A percentile compares a stretch with the other conserved stretches of the same genome.
These are phyloP conservation scores for Begonia masoniana DNA, from an alignment of 306 rosid species.

Conservation along the genomic window DNA sequence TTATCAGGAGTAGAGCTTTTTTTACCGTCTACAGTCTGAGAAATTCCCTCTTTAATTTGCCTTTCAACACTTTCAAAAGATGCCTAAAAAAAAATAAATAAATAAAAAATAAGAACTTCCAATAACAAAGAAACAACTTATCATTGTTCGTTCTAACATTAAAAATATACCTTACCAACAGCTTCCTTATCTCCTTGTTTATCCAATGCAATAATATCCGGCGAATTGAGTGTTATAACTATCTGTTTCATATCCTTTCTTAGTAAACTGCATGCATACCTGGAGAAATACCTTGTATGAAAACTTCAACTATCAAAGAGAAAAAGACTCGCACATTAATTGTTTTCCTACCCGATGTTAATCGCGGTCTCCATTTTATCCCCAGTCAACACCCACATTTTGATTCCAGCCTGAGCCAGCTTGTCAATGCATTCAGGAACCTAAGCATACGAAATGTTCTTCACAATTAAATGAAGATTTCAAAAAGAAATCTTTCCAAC, in stretches of 20 bases:
- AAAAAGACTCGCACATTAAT: constrained; percentile 9
- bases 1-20: constrained; percentile 18
- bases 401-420: constrained; percentile 64
- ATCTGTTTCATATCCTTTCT: constrained; percentile 64
- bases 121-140: neutral
- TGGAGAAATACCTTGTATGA: constrained; percentile 17
- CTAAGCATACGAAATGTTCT: constrained; percentile 19
- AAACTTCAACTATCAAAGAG: constrained; percentile 1
- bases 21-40: constrained; percentile 31
- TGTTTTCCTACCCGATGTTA: constrained; percentile 53
- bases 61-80: constrained; percentile 45
- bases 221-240: constrained; percentile 57
- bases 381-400: constrained; percentile 89
- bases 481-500: too few relatives aligned
- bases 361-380: constrained; percentile 96
- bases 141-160: constrained; percentile 1
- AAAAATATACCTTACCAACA: constrained; percentile 35
- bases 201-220: constrained; percentile 47
- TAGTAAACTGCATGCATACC: constrained; percentile 83
- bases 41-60: constrained; percentile 51
- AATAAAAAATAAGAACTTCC: too few relatives aligned
- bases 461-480: constrained; percentile 13
- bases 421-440: constrained; percentile 75
- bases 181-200: constrained; percentile 52
- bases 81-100: constrained; percentile 37